Conservation (phyloP, 164 flowering plant species). For the Akebia trifoliata region DNA sequence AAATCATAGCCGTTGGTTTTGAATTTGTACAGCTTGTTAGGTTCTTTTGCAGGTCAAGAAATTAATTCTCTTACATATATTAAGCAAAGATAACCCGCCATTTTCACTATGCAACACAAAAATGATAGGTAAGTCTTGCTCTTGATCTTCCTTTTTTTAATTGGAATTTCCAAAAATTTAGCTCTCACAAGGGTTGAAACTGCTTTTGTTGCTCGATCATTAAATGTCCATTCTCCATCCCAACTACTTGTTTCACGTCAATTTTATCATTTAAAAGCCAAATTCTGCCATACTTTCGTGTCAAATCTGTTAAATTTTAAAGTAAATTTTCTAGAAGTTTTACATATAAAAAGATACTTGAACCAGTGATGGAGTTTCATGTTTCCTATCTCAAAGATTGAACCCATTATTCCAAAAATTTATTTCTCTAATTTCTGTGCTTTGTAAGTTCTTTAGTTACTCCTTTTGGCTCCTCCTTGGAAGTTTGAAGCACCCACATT, state of each 20-base stretch:
- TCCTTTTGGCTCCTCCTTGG: too few species aligned
- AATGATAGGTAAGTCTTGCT: neutral
- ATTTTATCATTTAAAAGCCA: neutral
- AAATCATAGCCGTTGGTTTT: neutral
- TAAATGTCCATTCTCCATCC: neutral
- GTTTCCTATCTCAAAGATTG: neutral
- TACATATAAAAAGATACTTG: too few species aligned
- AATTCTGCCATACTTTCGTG: neutral
- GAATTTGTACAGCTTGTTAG: conserved; percentile 4
- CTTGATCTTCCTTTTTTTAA: too few species aligned
- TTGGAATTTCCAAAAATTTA: too few species aligned
- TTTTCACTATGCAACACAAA: neutral
- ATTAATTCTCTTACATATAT: neutral
- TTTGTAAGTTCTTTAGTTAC: too few species aligned
- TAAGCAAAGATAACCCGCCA: neutral
- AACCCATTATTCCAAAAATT: neutral
- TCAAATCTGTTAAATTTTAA: neutral
- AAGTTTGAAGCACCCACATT: too few species aligned
- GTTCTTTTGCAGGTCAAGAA: conserved; percentile 1
- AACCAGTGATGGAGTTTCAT: too few species aligned
- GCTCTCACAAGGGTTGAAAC: neutral
- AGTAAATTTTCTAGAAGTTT: too few species aligned
- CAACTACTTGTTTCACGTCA: neutral
- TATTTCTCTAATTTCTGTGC: too few species aligned
- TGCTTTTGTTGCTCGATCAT: neutral